Conservation (phyloP, 164 flowering plant species). For the Aristolochia contorta region DNA sequence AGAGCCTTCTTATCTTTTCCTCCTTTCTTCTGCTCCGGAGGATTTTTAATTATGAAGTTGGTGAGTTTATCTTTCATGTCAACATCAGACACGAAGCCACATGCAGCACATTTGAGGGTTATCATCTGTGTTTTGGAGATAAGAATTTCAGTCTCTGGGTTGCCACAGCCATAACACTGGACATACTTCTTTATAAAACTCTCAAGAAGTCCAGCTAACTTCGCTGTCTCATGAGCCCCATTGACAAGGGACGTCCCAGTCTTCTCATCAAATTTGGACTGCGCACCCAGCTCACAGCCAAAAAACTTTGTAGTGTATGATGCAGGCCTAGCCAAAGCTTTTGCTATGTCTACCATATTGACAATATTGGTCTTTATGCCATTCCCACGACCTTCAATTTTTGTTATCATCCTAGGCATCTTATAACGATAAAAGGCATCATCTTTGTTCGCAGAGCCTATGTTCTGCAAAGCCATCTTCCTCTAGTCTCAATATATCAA, state of each 20-base stretch:
- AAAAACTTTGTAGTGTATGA: slow-evolving; percentile 88
- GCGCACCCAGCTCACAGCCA: slow-evolving; percentile 92
- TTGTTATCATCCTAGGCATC: slow-evolving; percentile 92
- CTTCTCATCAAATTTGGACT: slow-evolving; percentile 89
- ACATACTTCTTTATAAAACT: slow-evolving; percentile 88
- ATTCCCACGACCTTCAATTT: slow-evolving; percentile 91
- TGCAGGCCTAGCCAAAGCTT: slow-evolving; percentile 83
- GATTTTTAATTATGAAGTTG: slow-evolving; percentile 76
- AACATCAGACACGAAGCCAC: slow-evolving; percentile 86
- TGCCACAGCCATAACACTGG: slow-evolving; percentile 92
- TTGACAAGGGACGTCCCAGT: slow-evolving; percentile 75
- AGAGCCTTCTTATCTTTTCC: slow-evolving; percentile 79
- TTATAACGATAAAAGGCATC: slow-evolving; percentile 97
- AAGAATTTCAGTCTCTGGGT: slow-evolving; percentile 79
- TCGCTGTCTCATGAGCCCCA: slow-evolving; percentile 80
- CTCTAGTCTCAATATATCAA: no score
- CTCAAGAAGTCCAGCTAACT: slow-evolving; percentile 82
- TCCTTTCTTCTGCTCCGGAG: slow-evolving; percentile 78
- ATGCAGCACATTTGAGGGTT: slow-evolving; percentile 80
- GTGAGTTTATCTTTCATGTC: slow-evolving; percentile 93
- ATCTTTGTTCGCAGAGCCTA: slow-evolving; percentile 84
- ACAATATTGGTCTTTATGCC: slow-evolving; percentile 95
- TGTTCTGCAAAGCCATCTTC: slow-evolving; percentile 70
- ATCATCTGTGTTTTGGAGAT: slow-evolving; percentile 82
- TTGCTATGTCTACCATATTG: slow-evolving; percentile 89